These are phyloP conservation scores for Suillus clintonianus DNA, from an alignment of 768 basidiomycete genomes.

Conservation along the genomic window DNA sequence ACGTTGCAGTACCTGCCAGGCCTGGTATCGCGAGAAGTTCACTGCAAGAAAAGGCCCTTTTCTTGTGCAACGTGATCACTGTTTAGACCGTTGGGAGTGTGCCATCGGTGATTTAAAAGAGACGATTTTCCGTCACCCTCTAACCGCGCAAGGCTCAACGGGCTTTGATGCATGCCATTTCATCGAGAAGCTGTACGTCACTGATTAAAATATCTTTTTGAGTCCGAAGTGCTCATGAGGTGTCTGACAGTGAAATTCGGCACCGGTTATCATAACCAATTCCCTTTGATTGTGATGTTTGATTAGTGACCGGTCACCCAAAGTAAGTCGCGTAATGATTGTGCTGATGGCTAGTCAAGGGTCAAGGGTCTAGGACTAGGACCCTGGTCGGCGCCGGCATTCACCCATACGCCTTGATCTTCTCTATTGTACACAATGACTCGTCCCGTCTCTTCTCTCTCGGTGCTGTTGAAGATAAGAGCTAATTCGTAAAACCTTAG, in stretches of 20 bases:
- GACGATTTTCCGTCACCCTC: background rate
- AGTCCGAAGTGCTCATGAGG: background rate
- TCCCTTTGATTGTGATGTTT: background rate
- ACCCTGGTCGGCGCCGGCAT: background rate
- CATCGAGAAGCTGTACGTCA: background rate
- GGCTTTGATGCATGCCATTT: background rate
- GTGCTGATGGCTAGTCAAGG: background rate
- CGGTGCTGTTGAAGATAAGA: constrained; percentile 1
- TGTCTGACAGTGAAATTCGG: background rate
- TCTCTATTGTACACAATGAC: background rate
- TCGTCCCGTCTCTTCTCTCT: background rate
- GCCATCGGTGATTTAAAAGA: background rate
- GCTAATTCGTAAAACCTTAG: background rate
- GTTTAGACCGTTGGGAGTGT: background rate
- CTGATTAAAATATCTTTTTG: background rate
- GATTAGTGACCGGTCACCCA: background rate
- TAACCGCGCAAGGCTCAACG: background rate
- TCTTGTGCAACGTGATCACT: background rate
- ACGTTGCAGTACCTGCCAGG: background rate
- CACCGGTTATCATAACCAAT: background rate
- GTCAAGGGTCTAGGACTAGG: background rate
- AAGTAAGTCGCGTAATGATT: background rate
- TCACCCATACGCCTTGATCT: background rate
- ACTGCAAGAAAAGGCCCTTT: background rate
- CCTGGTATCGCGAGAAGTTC: background rate